Evolutionary conservation across 2,329 filamentous ascomycete genomes (phyloP).

Genomic region (Cladosporium cucumerinum): DNA sequence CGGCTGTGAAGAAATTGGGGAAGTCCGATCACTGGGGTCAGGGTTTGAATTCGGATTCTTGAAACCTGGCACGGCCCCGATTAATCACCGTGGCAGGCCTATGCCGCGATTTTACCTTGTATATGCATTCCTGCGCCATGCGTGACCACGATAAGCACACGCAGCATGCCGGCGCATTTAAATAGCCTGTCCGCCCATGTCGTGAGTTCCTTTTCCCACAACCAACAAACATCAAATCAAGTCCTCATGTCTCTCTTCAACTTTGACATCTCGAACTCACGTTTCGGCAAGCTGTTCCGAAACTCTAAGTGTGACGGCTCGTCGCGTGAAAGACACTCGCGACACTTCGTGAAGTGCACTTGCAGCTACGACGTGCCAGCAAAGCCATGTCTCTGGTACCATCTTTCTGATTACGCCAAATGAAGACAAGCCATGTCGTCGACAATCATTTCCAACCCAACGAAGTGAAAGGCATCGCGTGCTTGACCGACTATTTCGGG

Average conservation of each 20-base stretch:
- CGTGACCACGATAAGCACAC: conserved; percentile 1
- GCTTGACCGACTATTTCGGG: background rate
- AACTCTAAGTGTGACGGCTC: conserved; percentile 10
- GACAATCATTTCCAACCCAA: background rate
- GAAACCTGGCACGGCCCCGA: conserved; percentile 10
- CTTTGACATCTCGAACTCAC: background rate
- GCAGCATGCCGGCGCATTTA: background rate
- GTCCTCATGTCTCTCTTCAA: conserved; percentile 11
- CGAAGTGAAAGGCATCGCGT: background rate
- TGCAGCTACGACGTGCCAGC: conserved; percentile 20
- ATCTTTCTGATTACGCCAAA: conserved; percentile 16
- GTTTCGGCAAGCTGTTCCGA: conserved; percentile 11
- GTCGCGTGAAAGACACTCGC: conserved; percentile 7
- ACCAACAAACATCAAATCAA: background rate
- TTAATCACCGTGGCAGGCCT: background rate
- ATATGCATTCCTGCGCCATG: conserved; percentile 8
- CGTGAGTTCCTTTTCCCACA: background rate
- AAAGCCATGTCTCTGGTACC: conserved; percentile 24
- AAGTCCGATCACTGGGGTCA: conserved; percentile 10
- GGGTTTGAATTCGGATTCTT: background rate
- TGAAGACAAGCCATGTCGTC: background rate
- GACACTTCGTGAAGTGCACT: conserved; percentile 21
- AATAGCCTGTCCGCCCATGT: background rate
- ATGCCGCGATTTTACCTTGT: conserved; percentile 15
- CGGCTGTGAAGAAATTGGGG: conserved; percentile 13